phyloP scores from a whole-genome alignment of 768 basidiomycete species.

The Amylocystis lapponica region DNA sequence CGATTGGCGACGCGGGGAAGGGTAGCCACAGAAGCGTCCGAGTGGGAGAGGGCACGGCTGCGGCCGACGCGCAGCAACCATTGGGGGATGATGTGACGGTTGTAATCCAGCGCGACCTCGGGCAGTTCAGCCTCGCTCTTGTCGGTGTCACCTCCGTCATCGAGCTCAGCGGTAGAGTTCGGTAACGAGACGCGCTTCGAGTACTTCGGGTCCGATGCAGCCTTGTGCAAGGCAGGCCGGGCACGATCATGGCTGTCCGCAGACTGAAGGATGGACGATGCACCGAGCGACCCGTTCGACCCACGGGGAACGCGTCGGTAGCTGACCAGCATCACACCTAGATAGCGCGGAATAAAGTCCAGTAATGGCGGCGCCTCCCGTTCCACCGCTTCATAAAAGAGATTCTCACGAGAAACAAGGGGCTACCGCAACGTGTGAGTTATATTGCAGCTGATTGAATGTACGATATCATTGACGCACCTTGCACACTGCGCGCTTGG shows the following conservation, averaged over 20 bases:
- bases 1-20: conserved; percentile 24
- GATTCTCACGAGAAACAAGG: conserved; percentile 91
- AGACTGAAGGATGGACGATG: conserved; percentile 13
- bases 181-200: not conserved
- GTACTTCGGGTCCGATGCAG: conserved; percentile 19
- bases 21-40: conserved; percentile 25
- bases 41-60: conserved; percentile 40
- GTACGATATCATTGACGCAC: conserved; percentile 43
- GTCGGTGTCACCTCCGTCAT: conserved; percentile 39
- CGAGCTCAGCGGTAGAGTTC: conserved; percentile 15
- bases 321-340: conserved; percentile 97
- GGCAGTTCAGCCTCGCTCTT: conserved; percentile 79
- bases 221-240: conserved; percentile 23
- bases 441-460: too few relatives aligned
- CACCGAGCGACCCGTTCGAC: conserved; percentile 9
- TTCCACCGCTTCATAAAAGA: conserved; percentile 97
- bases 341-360: conserved; percentile 93
- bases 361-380: conserved; percentile 88
- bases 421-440: conserved; percentile 59
- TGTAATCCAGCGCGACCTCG: conserved; percentile 86
- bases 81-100: conserved; percentile 94
- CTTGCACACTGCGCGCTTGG: conserved; percentile 97
- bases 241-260: conserved; percentile 11
- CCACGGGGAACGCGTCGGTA: conserved; percentile 66
- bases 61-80: conserved; percentile 67